Evolutionary conservation across 805 yeast genomes (phyloP), one percentile per base, ranked within the genome.

Genomic region (Candida multigemmis): DNA sequence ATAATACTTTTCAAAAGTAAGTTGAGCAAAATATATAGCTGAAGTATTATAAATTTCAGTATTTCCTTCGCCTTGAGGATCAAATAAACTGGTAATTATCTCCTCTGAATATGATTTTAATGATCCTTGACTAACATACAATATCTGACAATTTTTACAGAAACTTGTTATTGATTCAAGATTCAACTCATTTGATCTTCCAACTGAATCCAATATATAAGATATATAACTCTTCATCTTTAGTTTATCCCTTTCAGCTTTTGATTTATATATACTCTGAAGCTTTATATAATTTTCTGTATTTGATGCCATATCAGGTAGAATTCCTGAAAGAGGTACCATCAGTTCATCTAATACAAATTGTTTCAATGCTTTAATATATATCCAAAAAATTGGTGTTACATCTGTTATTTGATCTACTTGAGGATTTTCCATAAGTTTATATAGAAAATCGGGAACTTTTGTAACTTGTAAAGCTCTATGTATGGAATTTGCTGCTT

Each of bases 271-370:
- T 3, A 84, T 39, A 0, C 42, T 42, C 45, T 76, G 80, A 19
- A 89, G 50, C 6, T 42, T 48, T 2, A 78, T 59, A 46, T 81
- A 89, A 30, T 60, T 60, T 6, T 53, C 49, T 0, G 95, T 77
- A 34, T 75, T 73, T 0, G 94, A 71, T 12, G 82, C 79, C 96
- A 89, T 89, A 47, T 87, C 97, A 0, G 95, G 94, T 5, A 87
- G 45, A 1, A 57, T 66, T 0, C 94, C 95, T 3, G 77, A 63
- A 2, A 84, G 50, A 0, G 95, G 94, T 4, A 54, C 46, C 1
- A 58, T 53, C 11, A 48, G 42, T 13, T 56, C 50, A 21, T 24
- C 22, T 0, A 26, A 35, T 0, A 74, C 61, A 46, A 74, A 85
- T 6, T 37, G 33, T 22, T 63, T 54, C 26, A 84, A 54, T 0